Evolutionary conservation across 2,329 filamentous ascomycete species (phyloP).

Genomic region (Aspergillus neotritici): DNA sequence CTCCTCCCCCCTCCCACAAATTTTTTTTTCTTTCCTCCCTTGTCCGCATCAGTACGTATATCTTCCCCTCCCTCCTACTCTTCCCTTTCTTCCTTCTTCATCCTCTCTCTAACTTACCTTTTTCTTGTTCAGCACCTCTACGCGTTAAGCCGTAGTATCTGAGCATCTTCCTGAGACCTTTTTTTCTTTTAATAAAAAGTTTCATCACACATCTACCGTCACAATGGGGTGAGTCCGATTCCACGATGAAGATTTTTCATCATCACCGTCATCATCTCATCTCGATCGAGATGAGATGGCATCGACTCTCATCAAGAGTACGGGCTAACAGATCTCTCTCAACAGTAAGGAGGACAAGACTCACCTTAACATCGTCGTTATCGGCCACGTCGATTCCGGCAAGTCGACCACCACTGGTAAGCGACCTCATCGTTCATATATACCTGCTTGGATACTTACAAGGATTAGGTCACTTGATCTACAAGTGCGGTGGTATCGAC

Average conservation of each 20-base stretch:
- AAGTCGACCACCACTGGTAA: conserved; percentile 96
- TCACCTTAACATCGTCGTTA: conserved; percentile 98
- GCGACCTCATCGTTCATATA: conserved; percentile 31
- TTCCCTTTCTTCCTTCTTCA: conserved; percentile 9
- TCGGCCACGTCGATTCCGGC: conserved; percentile 99
- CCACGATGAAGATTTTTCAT: not conserved
- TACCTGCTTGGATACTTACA: conserved; percentile 7
- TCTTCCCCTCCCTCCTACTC: conserved; percentile 24
- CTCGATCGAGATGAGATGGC: conserved; percentile 5
- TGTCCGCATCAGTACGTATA: conserved; percentile 45
- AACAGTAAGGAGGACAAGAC: conserved; percentile 87
- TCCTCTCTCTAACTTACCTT: conserved; percentile 23
- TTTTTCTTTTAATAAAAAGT: conserved; percentile 44
- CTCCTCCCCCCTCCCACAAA: conserved; percentile 38
- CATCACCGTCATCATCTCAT: conserved; percentile 10
- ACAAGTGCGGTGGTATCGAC: conserved; percentile 99
- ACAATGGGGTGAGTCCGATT: conserved; percentile 58
- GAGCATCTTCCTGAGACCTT: conserved; percentile 38
- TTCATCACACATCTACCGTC: conserved; percentile 40
- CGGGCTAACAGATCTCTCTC: conserved; percentile 6
- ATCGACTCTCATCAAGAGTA: not conserved
- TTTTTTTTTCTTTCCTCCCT: conserved; percentile 34
- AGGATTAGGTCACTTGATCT: conserved; percentile 83
- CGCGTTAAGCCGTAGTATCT: conserved; percentile 48
- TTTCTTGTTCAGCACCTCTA: conserved; percentile 44